phyloP scores from a whole-genome alignment of 768 basidiomycete species.

The Sistotremastrum niveocremeum region DNA sequence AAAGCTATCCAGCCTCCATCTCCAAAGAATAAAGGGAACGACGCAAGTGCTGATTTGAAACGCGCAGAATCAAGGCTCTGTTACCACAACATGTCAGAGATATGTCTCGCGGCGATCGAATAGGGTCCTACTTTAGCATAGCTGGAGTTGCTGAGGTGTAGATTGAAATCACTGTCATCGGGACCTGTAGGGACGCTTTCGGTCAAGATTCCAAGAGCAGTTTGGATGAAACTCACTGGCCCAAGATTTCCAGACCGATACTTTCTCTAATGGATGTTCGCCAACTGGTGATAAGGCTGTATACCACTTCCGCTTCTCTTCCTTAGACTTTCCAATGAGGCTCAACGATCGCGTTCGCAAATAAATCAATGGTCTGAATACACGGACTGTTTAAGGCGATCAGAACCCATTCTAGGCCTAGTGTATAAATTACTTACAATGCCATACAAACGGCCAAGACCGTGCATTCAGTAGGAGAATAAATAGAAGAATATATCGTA shows the following conservation, averaged over 20 bases:
- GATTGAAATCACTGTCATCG: constrained; percentile 63
- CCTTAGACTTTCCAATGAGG: constrained; percentile 18
- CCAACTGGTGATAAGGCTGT: constrained; percentile 41
- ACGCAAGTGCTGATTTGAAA: constrained; percentile 31
- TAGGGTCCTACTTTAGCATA: constrained; percentile 48
- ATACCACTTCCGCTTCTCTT: constrained; percentile 26
- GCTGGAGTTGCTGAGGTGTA: constrained; percentile 70
- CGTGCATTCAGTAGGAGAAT: constrained; percentile 45
- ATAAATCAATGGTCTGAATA: constrained; percentile 34
- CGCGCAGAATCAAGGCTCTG: constrained; percentile 23
- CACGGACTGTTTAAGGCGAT: constrained; percentile 26
- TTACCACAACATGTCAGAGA: not conserved
- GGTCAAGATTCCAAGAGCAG: not conserved
- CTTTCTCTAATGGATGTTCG: constrained; percentile 36
- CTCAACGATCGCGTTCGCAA: constrained; percentile 20
- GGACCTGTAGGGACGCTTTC: constrained; percentile 18
- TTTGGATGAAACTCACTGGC: constrained; percentile 33
- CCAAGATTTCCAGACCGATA: constrained; percentile 30
- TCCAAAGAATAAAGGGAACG: constrained; percentile 45
- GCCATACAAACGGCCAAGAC: constrained; percentile 56
- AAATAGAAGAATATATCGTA: constrained; percentile 23
- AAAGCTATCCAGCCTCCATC: constrained; percentile 52
- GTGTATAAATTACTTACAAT: constrained; percentile 31
- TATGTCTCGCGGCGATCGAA: not conserved
- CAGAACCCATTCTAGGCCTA: not conserved